phyloP scores from a whole-genome alignment of 345 rosid species.

The Isatis tinctoria region DNA sequence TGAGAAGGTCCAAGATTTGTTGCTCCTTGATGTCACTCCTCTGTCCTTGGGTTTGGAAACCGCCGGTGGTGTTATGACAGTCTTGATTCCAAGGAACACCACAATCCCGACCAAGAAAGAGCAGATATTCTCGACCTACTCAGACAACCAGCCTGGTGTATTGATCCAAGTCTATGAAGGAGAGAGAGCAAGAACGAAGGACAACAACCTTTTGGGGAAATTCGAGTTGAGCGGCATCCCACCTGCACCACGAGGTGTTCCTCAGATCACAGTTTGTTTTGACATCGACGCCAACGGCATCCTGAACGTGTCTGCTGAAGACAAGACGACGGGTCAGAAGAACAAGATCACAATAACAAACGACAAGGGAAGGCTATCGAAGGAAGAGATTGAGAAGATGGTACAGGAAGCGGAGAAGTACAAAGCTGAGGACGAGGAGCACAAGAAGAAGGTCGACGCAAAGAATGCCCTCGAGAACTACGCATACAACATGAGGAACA shows the following conservation, averaged over 20 bases:
- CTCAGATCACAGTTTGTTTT: constrained; percentile 24
- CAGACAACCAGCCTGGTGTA: constrained; percentile 60
- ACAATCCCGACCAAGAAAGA: constrained; percentile 59
- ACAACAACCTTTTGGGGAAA: constrained; percentile 58
- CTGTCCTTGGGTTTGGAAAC: constrained; percentile 53
- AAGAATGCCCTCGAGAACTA: constrained; percentile 52
- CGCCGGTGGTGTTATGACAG: constrained; percentile 63
- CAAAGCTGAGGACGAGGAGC: constrained; percentile 58
- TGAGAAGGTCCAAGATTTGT: constrained; percentile 57
- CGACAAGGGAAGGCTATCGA: constrained; percentile 55
- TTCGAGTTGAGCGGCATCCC: constrained; percentile 62
- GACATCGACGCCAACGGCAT: constrained; percentile 40
- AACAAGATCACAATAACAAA: constrained; percentile 64
- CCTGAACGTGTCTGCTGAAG: constrained; percentile 60
- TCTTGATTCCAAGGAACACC: constrained; percentile 56
- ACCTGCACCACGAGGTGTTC: constrained; percentile 62
- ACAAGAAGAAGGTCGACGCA: constrained; percentile 62
- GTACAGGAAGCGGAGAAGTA: constrained; percentile 66
- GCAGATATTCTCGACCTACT: constrained; percentile 55
- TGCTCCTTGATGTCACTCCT: constrained; percentile 56
- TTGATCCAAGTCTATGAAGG: constrained; percentile 64
- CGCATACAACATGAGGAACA: constrained; percentile 57
- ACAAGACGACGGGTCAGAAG: constrained; percentile 65
- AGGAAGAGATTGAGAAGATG: constrained; percentile 65
- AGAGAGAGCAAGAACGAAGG: constrained; percentile 51